These are phyloP conservation scores for Pichiaceae sp. DNA, from an alignment of 1,139 yeast genomes.

Conservation along the genomic window DNA sequence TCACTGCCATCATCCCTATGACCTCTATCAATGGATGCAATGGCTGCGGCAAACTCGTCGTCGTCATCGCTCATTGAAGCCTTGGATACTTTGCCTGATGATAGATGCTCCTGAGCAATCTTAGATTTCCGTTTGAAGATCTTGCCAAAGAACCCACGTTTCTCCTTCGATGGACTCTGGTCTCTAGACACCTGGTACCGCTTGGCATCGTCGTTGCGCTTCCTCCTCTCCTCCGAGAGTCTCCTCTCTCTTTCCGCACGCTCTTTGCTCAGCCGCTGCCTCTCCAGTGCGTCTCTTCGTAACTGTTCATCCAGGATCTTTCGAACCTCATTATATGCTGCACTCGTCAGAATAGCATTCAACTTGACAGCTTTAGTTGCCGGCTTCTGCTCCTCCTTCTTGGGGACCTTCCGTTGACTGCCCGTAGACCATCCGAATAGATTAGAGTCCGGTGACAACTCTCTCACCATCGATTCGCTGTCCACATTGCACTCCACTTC, in stretches of 20 bases:
- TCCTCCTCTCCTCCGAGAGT: slow-evolving; percentile 5
- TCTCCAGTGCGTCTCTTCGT: slow-evolving; percentile 6
- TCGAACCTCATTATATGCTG: slow-evolving; percentile 7
- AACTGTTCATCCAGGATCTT: slow-evolving; percentile 7
- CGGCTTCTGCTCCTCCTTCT: slow-evolving; percentile 1
- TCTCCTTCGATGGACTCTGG: slow-evolving; percentile 1
- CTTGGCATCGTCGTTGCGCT: slow-evolving; percentile 7
- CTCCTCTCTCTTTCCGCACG: slow-evolving; percentile 10
- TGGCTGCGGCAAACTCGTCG: background rate
- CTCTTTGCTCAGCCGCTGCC: slow-evolving; percentile 2
- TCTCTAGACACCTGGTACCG: slow-evolving; percentile 5
- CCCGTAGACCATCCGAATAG: slow-evolving; percentile 10
- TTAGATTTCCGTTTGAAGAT: slow-evolving; percentile 13
- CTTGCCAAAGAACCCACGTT: slow-evolving; percentile 7
- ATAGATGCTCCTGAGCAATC: slow-evolving; percentile 12
- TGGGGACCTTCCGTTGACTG: background rate
- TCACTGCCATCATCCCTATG: background rate
- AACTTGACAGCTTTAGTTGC: slow-evolving; percentile 2
- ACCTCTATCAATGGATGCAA: background rate
- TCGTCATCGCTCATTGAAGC: background rate
- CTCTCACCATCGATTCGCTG: background rate
- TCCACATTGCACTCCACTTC: slow-evolving; percentile 13
- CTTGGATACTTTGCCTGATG: background rate
- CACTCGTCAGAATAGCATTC: slow-evolving; percentile 5
- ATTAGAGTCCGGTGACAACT: slow-evolving; percentile 1